Conservation (phyloP, 1,139 yeast genomes). For the Kodamaea sp. region DNA sequence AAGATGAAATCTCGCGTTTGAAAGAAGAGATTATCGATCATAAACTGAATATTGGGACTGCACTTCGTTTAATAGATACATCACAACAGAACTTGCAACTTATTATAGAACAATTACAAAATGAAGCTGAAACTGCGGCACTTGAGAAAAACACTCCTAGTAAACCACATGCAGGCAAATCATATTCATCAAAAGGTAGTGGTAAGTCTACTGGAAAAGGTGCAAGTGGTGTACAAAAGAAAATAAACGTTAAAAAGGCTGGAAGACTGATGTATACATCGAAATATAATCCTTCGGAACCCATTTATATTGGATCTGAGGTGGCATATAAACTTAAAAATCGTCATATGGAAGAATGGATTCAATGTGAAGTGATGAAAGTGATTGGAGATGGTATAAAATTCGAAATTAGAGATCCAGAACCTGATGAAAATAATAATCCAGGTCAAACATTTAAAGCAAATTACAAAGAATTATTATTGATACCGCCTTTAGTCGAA, state of each 20-base stretch:
- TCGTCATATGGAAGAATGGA: constrained; percentile 84
- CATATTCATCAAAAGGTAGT: constrained; percentile 1
- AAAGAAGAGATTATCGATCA: constrained; percentile 48
- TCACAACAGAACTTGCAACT: constrained; percentile 37
- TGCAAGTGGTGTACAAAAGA: constrained; percentile 14
- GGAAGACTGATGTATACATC: constrained; percentile 44
- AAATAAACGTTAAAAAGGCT: constrained; percentile 26
- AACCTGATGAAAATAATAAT: constrained; percentile 90
- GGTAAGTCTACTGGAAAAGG: constrained; percentile 9
- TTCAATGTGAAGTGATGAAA: constrained; percentile 85
- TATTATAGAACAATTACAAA: constrained; percentile 27
- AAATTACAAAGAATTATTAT: constrained; percentile 70
- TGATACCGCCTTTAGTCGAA: constrained; percentile 56
- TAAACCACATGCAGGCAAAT: constrained; percentile 7
- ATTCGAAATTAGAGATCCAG: constrained; percentile 92
- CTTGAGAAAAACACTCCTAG: constrained; percentile 4
- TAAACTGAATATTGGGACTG: constrained; percentile 54
- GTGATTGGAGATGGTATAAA: constrained; percentile 72
- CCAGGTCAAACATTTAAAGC: constrained; percentile 88
- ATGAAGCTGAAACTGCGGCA: constrained; percentile 5
- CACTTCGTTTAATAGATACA: constrained; percentile 44
- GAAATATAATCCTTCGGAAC: constrained; percentile 56
- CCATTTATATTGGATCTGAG: constrained; percentile 66
- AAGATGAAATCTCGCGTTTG: constrained; percentile 38
- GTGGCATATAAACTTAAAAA: constrained; percentile 81